Conservation (phyloP, 108 stramenopile species). For the Aureococcus anophagefferens region DNA sequence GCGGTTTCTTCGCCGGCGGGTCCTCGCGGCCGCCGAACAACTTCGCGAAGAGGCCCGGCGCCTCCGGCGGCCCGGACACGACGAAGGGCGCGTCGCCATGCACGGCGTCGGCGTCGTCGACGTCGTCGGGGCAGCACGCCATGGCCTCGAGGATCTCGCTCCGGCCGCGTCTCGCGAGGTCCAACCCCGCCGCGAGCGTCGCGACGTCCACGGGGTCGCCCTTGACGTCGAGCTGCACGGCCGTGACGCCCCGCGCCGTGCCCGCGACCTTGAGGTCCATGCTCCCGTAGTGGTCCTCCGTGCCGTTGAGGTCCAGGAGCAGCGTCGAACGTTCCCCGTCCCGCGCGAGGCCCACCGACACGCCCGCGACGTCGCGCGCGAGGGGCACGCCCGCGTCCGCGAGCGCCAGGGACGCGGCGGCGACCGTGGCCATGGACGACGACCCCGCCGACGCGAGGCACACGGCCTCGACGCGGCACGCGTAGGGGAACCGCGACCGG, state of each 20-base stretch:
- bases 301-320: constrained; percentile 77
- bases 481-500: constrained; percentile 65
- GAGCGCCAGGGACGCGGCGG: constrained; percentile 65
- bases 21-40: too few species aligned
- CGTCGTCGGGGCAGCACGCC: constrained; percentile 7
- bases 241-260: constrained; percentile 62
- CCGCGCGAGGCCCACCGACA: constrained; percentile 60
- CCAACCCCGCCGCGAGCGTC: constrained; percentile 49
- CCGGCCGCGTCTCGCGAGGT: constrained; percentile 55
- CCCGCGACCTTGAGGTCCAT: constrained; percentile 94
- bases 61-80: too few species aligned
- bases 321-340: too few species aligned
- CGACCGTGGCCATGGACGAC: constrained; percentile 66
- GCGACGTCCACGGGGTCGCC: constrained; percentile 28
- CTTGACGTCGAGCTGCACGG: constrained; percentile 57
- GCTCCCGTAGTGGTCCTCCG: constrained; percentile 71
- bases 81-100: not conserved
- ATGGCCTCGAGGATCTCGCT: constrained; percentile 58
- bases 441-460: constrained; percentile 70
- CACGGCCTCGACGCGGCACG: constrained; percentile 66
- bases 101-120: not conserved
- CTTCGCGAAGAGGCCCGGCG: too few species aligned
- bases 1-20: not conserved
- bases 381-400: constrained; percentile 84
- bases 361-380: constrained; percentile 64